These are phyloP conservation scores for Phialophora tarda DNA, from an alignment of 2,329 filamentous ascomycete species.

Conservation along the genomic window DNA sequence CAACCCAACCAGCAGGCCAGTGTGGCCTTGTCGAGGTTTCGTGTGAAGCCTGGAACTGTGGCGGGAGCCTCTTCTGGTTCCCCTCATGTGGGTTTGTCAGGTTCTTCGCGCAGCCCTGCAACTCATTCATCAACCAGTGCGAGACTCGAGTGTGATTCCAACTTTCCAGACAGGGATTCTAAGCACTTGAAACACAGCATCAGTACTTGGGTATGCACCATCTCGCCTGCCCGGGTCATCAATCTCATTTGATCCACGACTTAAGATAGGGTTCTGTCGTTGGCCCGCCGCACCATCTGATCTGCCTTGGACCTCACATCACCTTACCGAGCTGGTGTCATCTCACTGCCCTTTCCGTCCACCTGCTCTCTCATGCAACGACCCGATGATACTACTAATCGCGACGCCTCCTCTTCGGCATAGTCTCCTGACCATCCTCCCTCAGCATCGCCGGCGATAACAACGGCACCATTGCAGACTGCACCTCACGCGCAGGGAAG, in stretches of 20 bases:
- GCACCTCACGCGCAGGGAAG: slow-evolving; percentile 16
- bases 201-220: slow-evolving; percentile 2
- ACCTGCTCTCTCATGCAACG: slow-evolving; percentile 9
- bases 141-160: slow-evolving; percentile 8
- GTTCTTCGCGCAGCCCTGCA: slow-evolving; percentile 20
- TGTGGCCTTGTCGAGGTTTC: neutral
- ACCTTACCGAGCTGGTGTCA: slow-evolving; percentile 25
- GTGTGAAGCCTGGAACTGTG: slow-evolving; percentile 10
- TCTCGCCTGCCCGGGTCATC: slow-evolving; percentile 21
- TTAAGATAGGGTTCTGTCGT: neutral
- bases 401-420: neutral
- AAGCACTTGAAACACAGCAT: slow-evolving; percentile 25
- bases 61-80: slow-evolving; percentile 2
- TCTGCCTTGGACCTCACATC: slow-evolving; percentile 18
- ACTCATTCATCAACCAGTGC: slow-evolving; percentile 16
- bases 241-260: slow-evolving; percentile 18
- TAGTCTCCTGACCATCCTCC: slow-evolving; percentile 6
- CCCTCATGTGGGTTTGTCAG: slow-evolving; percentile 25
- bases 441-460: slow-evolving; percentile 2
- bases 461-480: neutral
- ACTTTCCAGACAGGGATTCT: neutral
- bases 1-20: neutral
- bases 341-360: slow-evolving; percentile 22
- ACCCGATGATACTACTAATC: slow-evolving; percentile 15
- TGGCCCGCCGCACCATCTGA: slow-evolving; percentile 19